Conservation (phyloP, 148 eudicot species). For the Cornus suecica region DNA sequence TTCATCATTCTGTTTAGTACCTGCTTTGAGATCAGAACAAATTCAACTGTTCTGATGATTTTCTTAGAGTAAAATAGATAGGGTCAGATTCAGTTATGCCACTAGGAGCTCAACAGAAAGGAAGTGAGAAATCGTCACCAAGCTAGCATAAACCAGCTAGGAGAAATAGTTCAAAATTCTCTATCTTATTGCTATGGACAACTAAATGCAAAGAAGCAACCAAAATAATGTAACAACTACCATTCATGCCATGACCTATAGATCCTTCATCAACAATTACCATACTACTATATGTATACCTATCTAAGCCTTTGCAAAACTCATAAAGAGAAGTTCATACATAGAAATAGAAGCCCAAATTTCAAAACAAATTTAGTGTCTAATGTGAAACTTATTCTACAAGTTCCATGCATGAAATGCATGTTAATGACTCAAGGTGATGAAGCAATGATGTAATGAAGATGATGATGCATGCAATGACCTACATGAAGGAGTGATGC, state of each 20-base stretch:
- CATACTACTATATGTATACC: conserved; percentile 13
- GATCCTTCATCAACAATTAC: neutral
- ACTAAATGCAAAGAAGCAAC: conserved; percentile 11
- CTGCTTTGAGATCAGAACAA: no score
- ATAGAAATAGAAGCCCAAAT: neutral
- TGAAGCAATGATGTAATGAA: no score
- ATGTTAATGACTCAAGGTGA: no score
- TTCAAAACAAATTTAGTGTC: neutral
- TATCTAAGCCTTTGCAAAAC: neutral
- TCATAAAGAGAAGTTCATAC: neutral
- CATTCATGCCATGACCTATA: neutral
- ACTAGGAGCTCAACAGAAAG: neutral
- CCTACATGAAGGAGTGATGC: no score
- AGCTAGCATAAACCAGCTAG: neutral
- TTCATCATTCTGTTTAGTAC: neutral
- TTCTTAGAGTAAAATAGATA: neutral
- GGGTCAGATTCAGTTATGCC: neutral
- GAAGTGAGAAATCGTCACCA: neutral
- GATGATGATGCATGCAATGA: no score
- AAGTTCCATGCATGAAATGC: no score
- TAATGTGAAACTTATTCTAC: no score
- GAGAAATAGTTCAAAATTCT: neutral
- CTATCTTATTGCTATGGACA: conserved; percentile 1
- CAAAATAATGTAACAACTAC: conserved; percentile 7
- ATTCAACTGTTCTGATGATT: neutral